These are phyloP conservation scores for Magnaporthiopsis poae DNA, from an alignment of 2,329 filamentous ascomycete species.

Conservation along the genomic window DNA sequence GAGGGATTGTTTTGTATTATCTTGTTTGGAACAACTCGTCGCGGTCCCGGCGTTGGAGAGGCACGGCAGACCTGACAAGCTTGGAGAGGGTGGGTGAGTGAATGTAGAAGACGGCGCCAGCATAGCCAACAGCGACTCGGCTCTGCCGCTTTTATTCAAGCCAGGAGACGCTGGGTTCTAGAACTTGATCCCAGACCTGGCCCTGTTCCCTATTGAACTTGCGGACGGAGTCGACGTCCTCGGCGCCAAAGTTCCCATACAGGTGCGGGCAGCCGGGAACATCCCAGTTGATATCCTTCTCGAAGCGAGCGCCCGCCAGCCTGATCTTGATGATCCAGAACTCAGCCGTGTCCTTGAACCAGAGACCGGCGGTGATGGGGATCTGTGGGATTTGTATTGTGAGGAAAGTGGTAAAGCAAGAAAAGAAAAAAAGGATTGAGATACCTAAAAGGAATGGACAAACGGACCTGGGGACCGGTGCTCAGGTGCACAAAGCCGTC, in stretches of 20 bases:
- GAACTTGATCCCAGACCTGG: conserved; percentile 37
- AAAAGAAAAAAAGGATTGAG: too few species aligned
- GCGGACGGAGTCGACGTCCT: conserved; percentile 37
- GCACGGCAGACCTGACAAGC: not conserved
- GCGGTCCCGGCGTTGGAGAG: not conserved
- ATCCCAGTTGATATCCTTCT: conserved; percentile 41
- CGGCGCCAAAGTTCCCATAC: conserved; percentile 46
- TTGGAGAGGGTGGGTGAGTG: not conserved
- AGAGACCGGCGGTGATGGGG: conserved; percentile 34
- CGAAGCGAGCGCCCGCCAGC: conserved; percentile 16
- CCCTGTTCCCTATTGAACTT: conserved; percentile 35
- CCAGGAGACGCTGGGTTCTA: conserved; percentile 19
- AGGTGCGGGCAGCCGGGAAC: conserved; percentile 45
- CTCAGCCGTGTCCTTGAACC: conserved; percentile 28
- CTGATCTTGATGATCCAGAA: conserved; percentile 47
- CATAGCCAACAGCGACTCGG: not conserved
- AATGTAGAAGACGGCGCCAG: not conserved
- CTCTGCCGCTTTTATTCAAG: not conserved
- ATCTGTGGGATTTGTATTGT: conserved; percentile 22
- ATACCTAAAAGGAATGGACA: too few species aligned
- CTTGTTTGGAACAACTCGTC: not conserved
- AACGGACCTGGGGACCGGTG: conserved; percentile 40
- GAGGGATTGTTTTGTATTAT: not conserved
- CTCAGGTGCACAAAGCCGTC: conserved; percentile 56
- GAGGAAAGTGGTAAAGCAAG: not conserved